Evolutionary conservation across 2,329 filamentous ascomycete species (phyloP), one percentile per base, ranked within the genome.

Genomic region (Penicillium sp.): DNA sequence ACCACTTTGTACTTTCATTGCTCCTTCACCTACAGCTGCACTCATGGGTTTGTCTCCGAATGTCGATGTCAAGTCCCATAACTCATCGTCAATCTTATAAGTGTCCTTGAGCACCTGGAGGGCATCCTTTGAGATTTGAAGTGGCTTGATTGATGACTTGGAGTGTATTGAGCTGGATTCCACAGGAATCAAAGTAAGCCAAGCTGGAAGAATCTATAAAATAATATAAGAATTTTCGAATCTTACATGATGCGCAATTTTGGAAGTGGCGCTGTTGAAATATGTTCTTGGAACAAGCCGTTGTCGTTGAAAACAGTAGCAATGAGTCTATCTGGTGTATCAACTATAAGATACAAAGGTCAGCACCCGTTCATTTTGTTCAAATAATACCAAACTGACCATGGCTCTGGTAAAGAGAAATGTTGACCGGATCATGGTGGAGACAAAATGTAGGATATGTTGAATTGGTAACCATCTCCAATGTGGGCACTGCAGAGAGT

Each of bases 11-110:
- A 64, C 35, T 13, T 39, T 58, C 55, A 65, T 60, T 9, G 39
- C 57, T 11, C 62, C 62, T 45, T 64, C 50, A 2, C 61, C 61
- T 18, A 61, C 56, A 56, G 60, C 60, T 2, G 61, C 56, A 31
- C 45, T 61, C 4, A 55, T 56, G 20, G 62, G 62, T 22, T 65
- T 65, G 20, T 65, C 60, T 4, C 62, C 62, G n/a, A 65, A 65
- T 5, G 60, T 62, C 7, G 60, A 48, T 2, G 34, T 45, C 11
- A 57, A 57, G 31, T 65, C 60, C 9, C 56, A 51, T 20, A 64
- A 56, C 2, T 53, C 38, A 7, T 42, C 13, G 2, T 59, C 54
- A 42, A 62, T 61, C 9, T 51, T 46, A 38, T 64, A 64, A 0
- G 22, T n/a, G 9, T 53, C 47, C 13, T 57, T 58, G 13, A 65